Conservation (phyloP, 441 rosid species). For the Populus trichocarpa region DNA sequence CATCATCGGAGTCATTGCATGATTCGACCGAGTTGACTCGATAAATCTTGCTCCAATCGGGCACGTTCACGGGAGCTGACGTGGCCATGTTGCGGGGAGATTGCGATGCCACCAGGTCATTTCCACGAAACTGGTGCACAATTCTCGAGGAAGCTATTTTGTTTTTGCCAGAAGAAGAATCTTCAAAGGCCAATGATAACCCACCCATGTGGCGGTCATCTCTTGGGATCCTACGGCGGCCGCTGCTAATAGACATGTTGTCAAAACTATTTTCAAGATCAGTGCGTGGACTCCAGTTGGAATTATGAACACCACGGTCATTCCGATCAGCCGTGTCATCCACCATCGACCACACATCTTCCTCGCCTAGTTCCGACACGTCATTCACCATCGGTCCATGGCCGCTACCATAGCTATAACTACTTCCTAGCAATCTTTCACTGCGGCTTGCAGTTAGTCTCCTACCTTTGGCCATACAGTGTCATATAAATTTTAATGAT, state of each 20-base stretch:
- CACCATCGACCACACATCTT: constrained; percentile 78
- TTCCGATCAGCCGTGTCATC: constrained; percentile 39
- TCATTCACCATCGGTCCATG: constrained; percentile 32
- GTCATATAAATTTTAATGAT: neutral
- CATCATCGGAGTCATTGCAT: constrained; percentile 60
- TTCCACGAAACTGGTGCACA: constrained; percentile 64
- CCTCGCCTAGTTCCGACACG: constrained; percentile 69
- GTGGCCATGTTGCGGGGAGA: constrained; percentile 57
- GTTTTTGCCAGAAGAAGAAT: constrained; percentile 23
- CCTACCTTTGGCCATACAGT: constrained; percentile 73
- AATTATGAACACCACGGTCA: constrained; percentile 15
- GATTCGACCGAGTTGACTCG: constrained; percentile 82
- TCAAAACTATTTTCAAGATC: constrained; percentile 21
- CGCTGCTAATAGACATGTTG: neutral
- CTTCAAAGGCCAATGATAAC: constrained; percentile 66
- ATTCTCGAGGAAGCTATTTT: constrained; percentile 50
- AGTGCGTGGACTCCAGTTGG: constrained; percentile 37
- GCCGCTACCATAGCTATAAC: constrained; percentile 39
- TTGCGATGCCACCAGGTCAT: constrained; percentile 32
- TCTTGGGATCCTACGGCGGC: constrained; percentile 18
- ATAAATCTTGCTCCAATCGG: constrained; percentile 83
- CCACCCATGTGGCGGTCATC: constrained; percentile 55
- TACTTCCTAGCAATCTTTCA: constrained; percentile 61
- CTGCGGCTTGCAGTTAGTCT: constrained; percentile 65
- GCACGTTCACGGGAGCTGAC: constrained; percentile 87